These are phyloP conservation scores for Astragalus glycyphyllos DNA, from an alignment of 306 rosid species.

Conservation along the genomic window DNA sequence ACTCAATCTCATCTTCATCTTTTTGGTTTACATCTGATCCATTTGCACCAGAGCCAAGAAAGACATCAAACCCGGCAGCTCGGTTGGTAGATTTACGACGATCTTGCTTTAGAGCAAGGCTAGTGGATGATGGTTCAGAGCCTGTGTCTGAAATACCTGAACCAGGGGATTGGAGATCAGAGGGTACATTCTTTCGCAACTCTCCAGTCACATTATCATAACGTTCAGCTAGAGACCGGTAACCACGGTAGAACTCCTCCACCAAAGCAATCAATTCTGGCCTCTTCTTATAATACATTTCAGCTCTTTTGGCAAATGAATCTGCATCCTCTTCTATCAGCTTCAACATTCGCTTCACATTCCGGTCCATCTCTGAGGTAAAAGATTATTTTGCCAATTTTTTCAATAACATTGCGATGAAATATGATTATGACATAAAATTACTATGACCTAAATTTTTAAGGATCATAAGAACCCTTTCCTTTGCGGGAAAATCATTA, in stretches of 20 bases:
- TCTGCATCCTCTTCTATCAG: constrained; percentile 94
- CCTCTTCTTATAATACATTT: constrained; percentile 95
- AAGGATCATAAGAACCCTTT: constrained; percentile 31
- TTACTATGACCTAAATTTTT: constrained; percentile 8
- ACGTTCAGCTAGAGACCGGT: constrained; percentile 91
- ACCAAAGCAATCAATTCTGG: constrained; percentile 89
- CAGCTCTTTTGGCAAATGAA: constrained; percentile 92
- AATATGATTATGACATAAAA: constrained; percentile 25
- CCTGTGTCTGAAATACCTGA: constrained; percentile 74
- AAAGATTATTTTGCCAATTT: constrained; percentile 58
- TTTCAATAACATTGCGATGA: constrained; percentile 40
- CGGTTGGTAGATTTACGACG: constrained; percentile 69
- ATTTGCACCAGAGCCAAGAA: constrained; percentile 82
- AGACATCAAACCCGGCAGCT: constrained; percentile 94
- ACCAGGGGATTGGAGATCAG: constrained; percentile 85
- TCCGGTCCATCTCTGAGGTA: constrained; percentile 82
- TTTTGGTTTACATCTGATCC: constrained; percentile 68
- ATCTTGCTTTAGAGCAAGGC: constrained; percentile 57
- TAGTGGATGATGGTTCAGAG: constrained; percentile 63
- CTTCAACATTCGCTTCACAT: constrained; percentile 89
- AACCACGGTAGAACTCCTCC: constrained; percentile 85
- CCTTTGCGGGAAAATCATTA: constrained; percentile 24
- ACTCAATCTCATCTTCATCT: constrained; percentile 67
- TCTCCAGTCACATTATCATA: constrained; percentile 91
- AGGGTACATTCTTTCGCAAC: constrained; percentile 69